Base-by-base conservation (phyloP, 805 yeast genomes). In the Hanseniaspora hatyaiensis region DNA sequence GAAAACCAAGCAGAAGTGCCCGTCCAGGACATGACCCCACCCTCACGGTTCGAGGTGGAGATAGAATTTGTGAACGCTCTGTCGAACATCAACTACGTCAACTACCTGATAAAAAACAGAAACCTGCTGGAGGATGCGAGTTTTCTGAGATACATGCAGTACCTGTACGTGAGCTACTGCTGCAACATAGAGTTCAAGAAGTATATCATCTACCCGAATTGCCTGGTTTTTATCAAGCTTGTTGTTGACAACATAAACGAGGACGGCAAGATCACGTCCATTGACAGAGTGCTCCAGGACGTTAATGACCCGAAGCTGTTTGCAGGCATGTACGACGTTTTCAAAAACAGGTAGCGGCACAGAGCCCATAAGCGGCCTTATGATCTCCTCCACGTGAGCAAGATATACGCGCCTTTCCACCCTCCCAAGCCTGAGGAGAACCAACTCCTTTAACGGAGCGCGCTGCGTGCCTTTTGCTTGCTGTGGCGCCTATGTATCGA, bases 21-120 rank as follows among this genome's bases (percentile, higher is more conserved):
- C 19, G 47, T 45, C 3, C 42, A 45, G 24, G 49, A 45, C 13
- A 34, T 45, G 22, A 45, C 34, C 11, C 40, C 50, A n/a, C 96
- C 82, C 52, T 77, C 75, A 41, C 55, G 77, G 58, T 52, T 61
- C 46, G 66, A 62, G 52, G 59, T 63, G 8, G 65, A 62, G 51
- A 49, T 63, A 23, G 66, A 83, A 74, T 89, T 89, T 64, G 94
- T 89, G 3, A 97, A 89, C 64, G 80, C 95, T 13, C 69, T 89
- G 29, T 85, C 95, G 2, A 92, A 89, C 62, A 78, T 89, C 38
- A 95, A 82, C 61, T 89, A 88, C 59, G 71, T 89, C 49, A 80
- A 85, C 53, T 87, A 77, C 57, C 69, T 89, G 22, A 95, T 96
- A 2, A 96, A 88, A 62, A 82, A 79, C 54, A 78, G 79, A 50